These are phyloP conservation scores for Tephrocybe sp. DNA, from an alignment of 768 basidiomycete species.

Conservation along the genomic window DNA sequence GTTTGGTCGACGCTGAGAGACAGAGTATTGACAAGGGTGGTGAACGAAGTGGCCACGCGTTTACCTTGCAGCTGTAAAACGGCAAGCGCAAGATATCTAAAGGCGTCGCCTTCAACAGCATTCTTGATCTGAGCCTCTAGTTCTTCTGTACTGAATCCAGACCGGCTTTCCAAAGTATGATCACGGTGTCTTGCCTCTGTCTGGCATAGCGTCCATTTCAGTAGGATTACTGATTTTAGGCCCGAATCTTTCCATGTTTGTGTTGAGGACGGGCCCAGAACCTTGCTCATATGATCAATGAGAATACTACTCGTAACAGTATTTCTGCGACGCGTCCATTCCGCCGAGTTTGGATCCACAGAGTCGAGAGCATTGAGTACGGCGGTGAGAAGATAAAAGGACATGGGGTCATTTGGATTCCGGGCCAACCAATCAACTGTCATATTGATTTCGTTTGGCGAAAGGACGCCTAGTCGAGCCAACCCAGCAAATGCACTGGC, in stretches of 20 bases:
- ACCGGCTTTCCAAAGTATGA: constrained; percentile 56
- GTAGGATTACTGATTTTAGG: constrained; percentile 67
- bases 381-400: constrained; percentile 64
- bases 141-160: constrained; percentile 72
- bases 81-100: constrained; percentile 63
- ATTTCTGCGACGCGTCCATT: constrained; percentile 42
- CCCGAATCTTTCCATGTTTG: constrained; percentile 65
- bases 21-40: constrained; percentile 32
- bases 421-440: constrained; percentile 70
- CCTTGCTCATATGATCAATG: constrained; percentile 58
- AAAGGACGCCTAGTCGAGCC: constrained; percentile 59
- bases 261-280: constrained; percentile 41
- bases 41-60: constrained; percentile 29
- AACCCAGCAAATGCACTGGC: constrained; percentile 62
- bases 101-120: constrained; percentile 81
- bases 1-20: constrained; percentile 36
- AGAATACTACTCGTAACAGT: constrained; percentile 45
- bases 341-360: constrained; percentile 48
- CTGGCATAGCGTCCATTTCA: constrained; percentile 88
- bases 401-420: constrained; percentile 66
- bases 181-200: constrained; percentile 73
- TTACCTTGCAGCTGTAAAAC: constrained; percentile 55
- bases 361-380: constrained; percentile 67
- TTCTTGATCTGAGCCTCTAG: constrained; percentile 80
- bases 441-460: constrained; percentile 55